phyloP scores from a whole-genome alignment of 1,284 basidiomycete genomes.

The Cryptococcus sp. region DNA sequence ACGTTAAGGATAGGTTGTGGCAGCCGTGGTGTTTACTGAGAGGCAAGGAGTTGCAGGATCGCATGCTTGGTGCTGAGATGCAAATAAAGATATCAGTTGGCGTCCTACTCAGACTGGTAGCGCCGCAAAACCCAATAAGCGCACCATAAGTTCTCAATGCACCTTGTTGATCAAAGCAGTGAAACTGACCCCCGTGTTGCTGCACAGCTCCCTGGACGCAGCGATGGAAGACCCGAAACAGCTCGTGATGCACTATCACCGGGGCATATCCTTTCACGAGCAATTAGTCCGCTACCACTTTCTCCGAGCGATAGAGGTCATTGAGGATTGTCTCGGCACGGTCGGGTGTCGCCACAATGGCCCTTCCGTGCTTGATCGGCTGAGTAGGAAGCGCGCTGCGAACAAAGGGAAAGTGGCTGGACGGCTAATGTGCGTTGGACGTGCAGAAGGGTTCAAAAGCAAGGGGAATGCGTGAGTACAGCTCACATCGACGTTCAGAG shows the following conservation, averaged over 20 bases:
- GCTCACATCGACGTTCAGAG: not conserved
- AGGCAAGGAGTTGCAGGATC: not conserved
- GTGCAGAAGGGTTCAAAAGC: conserved; percentile 2
- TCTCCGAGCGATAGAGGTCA: not conserved
- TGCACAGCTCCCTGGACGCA: conserved; percentile 6
- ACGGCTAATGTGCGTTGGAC: not conserved
- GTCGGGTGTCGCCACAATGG: not conserved
- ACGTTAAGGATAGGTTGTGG: not conserved
- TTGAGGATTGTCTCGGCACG: conserved; percentile 1
- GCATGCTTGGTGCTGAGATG: not conserved
- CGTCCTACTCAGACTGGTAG: not conserved
- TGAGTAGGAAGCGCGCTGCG: not conserved
- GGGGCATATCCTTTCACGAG: conserved; percentile 5
- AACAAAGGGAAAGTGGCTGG: not conserved
- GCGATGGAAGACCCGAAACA: conserved; percentile 5
- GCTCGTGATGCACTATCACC: conserved; percentile 1
- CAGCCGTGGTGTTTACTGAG: not conserved
- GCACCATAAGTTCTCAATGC: not conserved
- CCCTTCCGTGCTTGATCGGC: not conserved
- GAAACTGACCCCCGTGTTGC: not conserved
- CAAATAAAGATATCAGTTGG: not conserved
- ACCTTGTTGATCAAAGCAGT: too few species aligned
- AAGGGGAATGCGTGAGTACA: conserved; percentile 10
- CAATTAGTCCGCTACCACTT: conserved; percentile 1
- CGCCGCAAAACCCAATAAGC: not conserved